These are phyloP conservation scores for Ormosia emarginata DNA, from an alignment of 306 rosid genomes.

Conservation along the genomic window DNA sequence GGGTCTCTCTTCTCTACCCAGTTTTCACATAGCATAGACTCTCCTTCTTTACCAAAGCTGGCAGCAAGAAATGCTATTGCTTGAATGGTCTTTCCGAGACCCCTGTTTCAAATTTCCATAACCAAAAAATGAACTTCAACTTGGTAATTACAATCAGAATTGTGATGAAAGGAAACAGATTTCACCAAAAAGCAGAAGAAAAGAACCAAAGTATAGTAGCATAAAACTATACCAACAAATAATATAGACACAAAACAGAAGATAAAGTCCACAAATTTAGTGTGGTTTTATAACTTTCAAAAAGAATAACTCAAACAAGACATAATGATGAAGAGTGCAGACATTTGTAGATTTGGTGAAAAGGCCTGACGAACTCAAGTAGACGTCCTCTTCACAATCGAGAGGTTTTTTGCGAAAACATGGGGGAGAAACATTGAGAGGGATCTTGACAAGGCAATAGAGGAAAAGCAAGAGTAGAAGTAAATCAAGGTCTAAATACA, in stretches of 20 bases:
- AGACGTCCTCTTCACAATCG: too few species aligned
- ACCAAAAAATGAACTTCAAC: slow-evolving; percentile 27
- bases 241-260: slow-evolving; percentile 3
- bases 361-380: too few species aligned
- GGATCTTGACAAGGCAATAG: too few species aligned
- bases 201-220: background rate
- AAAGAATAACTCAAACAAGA: too few species aligned
- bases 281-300: background rate
- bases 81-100: slow-evolving; percentile 94
- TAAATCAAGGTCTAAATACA: too few species aligned
- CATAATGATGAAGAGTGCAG: too few species aligned
- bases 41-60: slow-evolving; percentile 66
- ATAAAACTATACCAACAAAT: background rate
- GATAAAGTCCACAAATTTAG: background rate
- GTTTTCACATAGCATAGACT: slow-evolving; percentile 26
- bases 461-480: too few species aligned
- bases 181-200: background rate
- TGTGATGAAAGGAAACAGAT: background rate
- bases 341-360: too few species aligned
- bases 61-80: slow-evolving; percentile 94
- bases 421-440: too few species aligned
- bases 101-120: slow-evolving; percentile 66
- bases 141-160: background rate
- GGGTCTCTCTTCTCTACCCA: slow-evolving; percentile 47
- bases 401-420: too few species aligned